These are phyloP conservation scores for Liquidambar formosana DNA, from an alignment of 164 flowering plant species.

Conservation along the genomic window DNA sequence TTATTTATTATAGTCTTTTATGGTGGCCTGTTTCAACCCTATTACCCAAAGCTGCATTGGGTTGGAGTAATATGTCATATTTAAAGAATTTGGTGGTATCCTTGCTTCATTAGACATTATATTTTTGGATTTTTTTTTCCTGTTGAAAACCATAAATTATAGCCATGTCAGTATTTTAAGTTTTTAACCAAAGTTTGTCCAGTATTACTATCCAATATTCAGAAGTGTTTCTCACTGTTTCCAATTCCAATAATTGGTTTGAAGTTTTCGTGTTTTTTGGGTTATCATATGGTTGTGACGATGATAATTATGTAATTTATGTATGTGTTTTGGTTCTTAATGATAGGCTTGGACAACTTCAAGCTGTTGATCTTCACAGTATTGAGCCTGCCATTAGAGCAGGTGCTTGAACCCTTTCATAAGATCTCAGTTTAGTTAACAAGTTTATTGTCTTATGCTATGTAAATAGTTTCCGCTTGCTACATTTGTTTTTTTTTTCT, in stretches of 20 bases:
- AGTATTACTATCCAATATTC: no score
- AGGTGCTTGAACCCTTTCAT: constrained; percentile 41
- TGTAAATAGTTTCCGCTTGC: not conserved
- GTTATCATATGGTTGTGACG: not conserved
- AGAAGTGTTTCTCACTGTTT: not conserved
- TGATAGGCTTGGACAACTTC: constrained; percentile 96
- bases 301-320: not conserved
- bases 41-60: no score
- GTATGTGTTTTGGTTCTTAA: not conserved
- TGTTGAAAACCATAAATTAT: no score
- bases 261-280: not conserved
- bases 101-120: no score
- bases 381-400: constrained; percentile 86
- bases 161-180: no score
- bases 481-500: not conserved
- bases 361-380: constrained; percentile 81
- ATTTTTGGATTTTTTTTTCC: no score
- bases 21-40: no score
- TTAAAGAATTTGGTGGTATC: no score
- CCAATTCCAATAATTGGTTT: not conserved
- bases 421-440: not conserved
- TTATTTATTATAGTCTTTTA: no score
- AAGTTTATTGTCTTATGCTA: not conserved
- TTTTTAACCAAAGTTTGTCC: no score
- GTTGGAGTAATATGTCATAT: no score